phyloP scores from a whole-genome alignment of 805 yeast species.

The Teunomyces aglyptinius region DNA sequence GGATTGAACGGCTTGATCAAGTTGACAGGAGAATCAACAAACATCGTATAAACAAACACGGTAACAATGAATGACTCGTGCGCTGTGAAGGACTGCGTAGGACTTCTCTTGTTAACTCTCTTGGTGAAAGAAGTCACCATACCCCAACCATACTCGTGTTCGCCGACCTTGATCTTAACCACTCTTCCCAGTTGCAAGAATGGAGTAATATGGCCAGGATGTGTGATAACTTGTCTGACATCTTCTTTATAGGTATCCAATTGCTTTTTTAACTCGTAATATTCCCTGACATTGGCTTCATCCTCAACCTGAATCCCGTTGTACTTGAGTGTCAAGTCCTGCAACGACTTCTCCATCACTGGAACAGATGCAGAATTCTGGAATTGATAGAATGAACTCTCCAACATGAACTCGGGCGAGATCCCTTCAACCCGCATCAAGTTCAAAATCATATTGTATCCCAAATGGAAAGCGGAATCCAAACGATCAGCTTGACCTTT shows the following conservation, averaged over 20 bases:
- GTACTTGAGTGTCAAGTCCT: conserved; percentile 50
- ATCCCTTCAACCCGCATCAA: conserved; percentile 97
- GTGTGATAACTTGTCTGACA: conserved; percentile 77
- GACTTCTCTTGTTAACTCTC: conserved; percentile 61
- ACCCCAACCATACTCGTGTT: conserved; percentile 92
- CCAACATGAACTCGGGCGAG: conserved; percentile 96
- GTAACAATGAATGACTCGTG: conserved; percentile 89
- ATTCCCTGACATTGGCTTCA: conserved; percentile 71
- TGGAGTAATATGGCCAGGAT: conserved; percentile 82
- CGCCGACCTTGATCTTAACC: conserved; percentile 60
- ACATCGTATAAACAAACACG: conserved; percentile 77
- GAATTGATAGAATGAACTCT: conserved; percentile 90
- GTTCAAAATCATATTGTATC: conserved; percentile 95
- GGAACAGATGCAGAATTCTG: conserved; percentile 94
- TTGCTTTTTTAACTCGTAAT: conserved; percentile 76
- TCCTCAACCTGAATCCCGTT: conserved; percentile 54
- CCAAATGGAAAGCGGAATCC: conserved; percentile 96
- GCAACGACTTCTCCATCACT: conserved; percentile 63
- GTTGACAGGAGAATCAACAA: conserved; percentile 79
- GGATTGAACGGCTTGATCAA: conserved; percentile 77
- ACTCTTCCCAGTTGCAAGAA: conserved; percentile 90
- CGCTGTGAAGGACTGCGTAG: conserved; percentile 61
- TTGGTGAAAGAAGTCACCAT: conserved; percentile 76
- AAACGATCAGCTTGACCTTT: conserved; percentile 97
- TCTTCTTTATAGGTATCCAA: conserved; percentile 70